phyloP scores from a whole-genome alignment of 257 asterid species.

The Penstemon eatonii region DNA sequence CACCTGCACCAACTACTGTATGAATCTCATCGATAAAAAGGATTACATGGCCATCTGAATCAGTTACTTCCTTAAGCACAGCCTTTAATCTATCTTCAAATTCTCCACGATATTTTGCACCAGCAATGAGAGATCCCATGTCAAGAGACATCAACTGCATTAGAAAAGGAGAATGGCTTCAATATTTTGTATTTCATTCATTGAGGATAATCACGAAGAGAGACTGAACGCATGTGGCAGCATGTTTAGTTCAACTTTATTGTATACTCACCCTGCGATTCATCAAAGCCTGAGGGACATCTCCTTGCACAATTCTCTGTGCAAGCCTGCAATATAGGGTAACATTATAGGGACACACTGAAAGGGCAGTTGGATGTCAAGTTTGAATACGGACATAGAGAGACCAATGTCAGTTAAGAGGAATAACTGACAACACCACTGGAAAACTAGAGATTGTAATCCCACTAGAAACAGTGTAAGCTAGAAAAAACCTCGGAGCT shows the following conservation, averaged over 20 bases:
- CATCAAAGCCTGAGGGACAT: constrained; percentile 97
- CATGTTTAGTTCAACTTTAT: neutral
- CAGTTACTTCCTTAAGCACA: constrained; percentile 94
- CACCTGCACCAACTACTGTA: constrained; percentile 99
- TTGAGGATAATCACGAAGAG: neutral
- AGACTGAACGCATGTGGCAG: neutral
- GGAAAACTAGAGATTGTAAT: constrained; percentile 1
- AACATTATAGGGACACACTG: neutral
- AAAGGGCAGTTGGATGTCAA: too few relatives aligned
- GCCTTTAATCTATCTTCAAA: constrained; percentile 95
- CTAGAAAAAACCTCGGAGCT: constrained; percentile 17
- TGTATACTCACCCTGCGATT: constrained; percentile 73
- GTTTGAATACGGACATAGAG: too few relatives aligned
- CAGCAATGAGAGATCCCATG: constrained; percentile 98
- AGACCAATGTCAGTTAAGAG: too few relatives aligned
- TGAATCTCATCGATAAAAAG: constrained; percentile 97
- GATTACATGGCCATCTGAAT: constrained; percentile 85
- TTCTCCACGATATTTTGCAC: constrained; percentile 97
- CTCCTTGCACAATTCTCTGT: constrained; percentile 98
- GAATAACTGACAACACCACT: neutral
- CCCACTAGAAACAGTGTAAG: constrained; percentile 2
- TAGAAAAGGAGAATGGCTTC: constrained; percentile 23
- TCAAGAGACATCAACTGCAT: constrained; percentile 94
- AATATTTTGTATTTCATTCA: neutral
- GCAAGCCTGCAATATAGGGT: constrained; percentile 78